These are phyloP conservation scores for Astrothelium macrocarpum DNA, from an alignment of 495 filamentous ascomycete species.

Conservation along the genomic window DNA sequence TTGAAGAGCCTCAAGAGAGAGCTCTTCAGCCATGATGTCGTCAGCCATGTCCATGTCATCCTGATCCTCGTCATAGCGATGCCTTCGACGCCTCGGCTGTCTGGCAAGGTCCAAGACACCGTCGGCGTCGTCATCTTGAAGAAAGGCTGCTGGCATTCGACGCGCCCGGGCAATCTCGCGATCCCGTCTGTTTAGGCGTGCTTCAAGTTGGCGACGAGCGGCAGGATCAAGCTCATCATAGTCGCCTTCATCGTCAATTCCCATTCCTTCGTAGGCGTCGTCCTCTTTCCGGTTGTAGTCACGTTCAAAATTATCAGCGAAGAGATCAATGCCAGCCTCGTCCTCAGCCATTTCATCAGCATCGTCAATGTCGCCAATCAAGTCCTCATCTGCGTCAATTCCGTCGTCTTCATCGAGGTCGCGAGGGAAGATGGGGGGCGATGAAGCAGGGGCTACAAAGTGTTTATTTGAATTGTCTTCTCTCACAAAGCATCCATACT, in stretches of 20 bases:
- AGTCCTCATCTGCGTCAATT: conserved; percentile 58
- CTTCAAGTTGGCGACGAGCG: conserved; percentile 68
- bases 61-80: conserved; percentile 85
- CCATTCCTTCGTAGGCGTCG: conserved; percentile 57
- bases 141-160: conserved; percentile 71
- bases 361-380: conserved; percentile 80
- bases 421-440: conserved; percentile 48
- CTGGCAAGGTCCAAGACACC: conserved; percentile 70
- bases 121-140: conserved; percentile 84
- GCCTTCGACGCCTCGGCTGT: conserved; percentile 68
- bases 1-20: conserved; percentile 80
- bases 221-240: conserved; percentile 64
- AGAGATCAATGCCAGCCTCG: conserved; percentile 86
- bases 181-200: conserved; percentile 73
- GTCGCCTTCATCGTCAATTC: conserved; percentile 74
- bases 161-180: conserved; percentile 64
- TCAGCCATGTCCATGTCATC: conserved; percentile 83
- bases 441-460: conserved; percentile 41
- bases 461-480: not conserved
- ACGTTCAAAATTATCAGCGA: conserved; percentile 77
- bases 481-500: conserved; percentile 24
- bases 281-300: conserved; percentile 61
- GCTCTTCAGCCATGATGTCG: conserved; percentile 87
- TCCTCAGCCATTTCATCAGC: conserved; percentile 95
- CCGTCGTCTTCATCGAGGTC: conserved; percentile 66